Conservation (phyloP, 805 yeast species). For the Yarrowia sp. region DNA sequence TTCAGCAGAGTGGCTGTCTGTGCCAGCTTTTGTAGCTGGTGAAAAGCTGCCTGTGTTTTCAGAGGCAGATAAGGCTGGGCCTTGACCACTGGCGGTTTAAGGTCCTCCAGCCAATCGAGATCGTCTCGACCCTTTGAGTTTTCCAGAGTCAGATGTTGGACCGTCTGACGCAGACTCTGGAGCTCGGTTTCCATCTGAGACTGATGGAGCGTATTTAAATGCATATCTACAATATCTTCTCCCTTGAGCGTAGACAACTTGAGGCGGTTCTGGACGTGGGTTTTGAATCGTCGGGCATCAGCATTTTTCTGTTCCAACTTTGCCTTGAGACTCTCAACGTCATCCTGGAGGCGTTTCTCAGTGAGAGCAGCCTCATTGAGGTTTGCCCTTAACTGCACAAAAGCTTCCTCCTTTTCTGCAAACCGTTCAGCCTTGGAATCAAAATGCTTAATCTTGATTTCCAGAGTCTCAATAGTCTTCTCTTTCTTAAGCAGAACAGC, state of each 20-base stretch:
- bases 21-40: not conserved
- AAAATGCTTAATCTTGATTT: constrained; percentile 14
- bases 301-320: constrained; percentile 3
- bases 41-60: not conserved
- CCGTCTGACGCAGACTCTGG: constrained; percentile 6
- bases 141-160: constrained; percentile 5
- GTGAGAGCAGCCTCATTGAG: constrained; percentile 9
- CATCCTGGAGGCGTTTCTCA: not conserved
- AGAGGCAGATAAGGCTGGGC: not conserved
- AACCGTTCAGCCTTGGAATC: constrained; percentile 12
- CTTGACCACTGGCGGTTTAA: not conserved
- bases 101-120: not conserved
- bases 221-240: constrained; percentile 21
- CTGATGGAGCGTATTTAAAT: constrained; percentile 17
- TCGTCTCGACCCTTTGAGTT: not conserved
- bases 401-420: constrained; percentile 8
- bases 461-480: constrained; percentile 15
- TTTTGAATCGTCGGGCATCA: not conserved
- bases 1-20: not conserved
- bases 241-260: constrained; percentile 15
- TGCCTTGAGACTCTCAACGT: not conserved
- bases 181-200: constrained; percentile 15
- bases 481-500: constrained; percentile 5
- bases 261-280: constrained; percentile 7
- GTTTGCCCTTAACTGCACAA: constrained; percentile 4